Base-by-base conservation (phyloP, 768 basidiomycete species). In the Lactifluus subvellereus region DNA sequence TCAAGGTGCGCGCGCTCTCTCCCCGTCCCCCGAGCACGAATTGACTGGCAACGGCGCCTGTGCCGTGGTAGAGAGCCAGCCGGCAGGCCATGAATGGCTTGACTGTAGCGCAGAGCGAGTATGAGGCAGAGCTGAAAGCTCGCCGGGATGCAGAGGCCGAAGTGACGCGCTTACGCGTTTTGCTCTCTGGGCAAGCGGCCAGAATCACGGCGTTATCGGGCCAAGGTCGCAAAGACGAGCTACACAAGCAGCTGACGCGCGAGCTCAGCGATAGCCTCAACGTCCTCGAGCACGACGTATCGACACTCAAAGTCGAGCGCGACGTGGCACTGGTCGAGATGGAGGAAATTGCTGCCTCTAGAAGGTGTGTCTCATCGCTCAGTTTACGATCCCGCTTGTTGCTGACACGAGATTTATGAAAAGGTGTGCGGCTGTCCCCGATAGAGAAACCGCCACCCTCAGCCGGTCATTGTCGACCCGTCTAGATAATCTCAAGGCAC, bases 281-380 rank as follows among this genome's bases (percentile, higher is more conserved):
- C 54, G 85, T 81, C 6, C 80, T 98, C 54, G 94, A 95, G 76
- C 84, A 84, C 51, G 89, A 96, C 70, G 77, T 98, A 7, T 92
- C 93, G 8, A 88, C 88, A 68, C 77, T 99, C 58, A 88, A 85
- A 71, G 91, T 86, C 0, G 91, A 99, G 73, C 81, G 96, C 35
- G 97, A 98, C 69, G 83, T 98, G 77, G 83, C 91, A 11, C 75
- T 98, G 61, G 94, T 94, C 0, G 96, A 99, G 73, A 84, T 98
- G 42, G 94, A 96, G 71, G 94, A 98, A 75, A 79, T 99, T 38
- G 82, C 85, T 20, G 83, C 82, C 20, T 82, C 82, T 0, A 90
- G 85, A 71, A 84, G 82, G 94, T 94, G 68, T 54, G 80, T 77
- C 6, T 50, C 16, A 51, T 52, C 57, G 8, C n/a, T 22, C 22